These are phyloP conservation scores for Pleomassaria siparia DNA, from an alignment of 2,329 filamentous ascomycete genomes.

Conservation along the genomic window DNA sequence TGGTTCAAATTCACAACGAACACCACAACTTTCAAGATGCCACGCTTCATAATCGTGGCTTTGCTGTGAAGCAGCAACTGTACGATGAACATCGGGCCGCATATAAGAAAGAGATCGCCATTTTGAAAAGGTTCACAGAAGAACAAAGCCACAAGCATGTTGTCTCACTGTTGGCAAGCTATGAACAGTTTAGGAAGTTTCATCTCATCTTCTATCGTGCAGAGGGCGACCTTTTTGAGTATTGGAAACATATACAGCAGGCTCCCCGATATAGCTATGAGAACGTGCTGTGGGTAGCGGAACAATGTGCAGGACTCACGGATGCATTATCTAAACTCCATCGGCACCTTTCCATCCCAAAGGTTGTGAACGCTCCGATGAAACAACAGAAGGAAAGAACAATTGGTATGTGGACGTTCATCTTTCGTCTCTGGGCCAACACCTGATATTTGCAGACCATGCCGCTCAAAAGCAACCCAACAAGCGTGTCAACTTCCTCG, in stretches of 20 bases:
- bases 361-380: not conserved
- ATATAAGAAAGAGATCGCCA: conserved; percentile 1
- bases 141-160: conserved; percentile 13
- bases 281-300: conserved; percentile 11
- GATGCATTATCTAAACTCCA: conserved; percentile 17
- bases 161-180: conserved; percentile 18
- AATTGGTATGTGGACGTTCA: not conserved
- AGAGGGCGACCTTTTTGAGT: conserved; percentile 15
- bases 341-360: not conserved
- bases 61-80: conserved; percentile 17
- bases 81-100: conserved; percentile 4
- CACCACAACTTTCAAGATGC: conserved; percentile 16
- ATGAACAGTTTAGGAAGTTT: conserved; percentile 17
- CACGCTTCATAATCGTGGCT: conserved; percentile 4
- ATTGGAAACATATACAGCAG: conserved; percentile 7
- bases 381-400: not conserved
- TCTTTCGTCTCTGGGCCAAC: not conserved
- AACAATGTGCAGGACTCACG: conserved; percentile 17
- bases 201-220: conserved; percentile 22
- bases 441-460: not conserved
- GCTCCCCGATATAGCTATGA: conserved; percentile 2
- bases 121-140: conserved; percentile 17
- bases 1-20: conserved; percentile 16
- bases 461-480: not conserved
- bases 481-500: not conserved